phyloP scores from a whole-genome alignment of 805 yeast species.

The Candida silvicultrix region DNA sequence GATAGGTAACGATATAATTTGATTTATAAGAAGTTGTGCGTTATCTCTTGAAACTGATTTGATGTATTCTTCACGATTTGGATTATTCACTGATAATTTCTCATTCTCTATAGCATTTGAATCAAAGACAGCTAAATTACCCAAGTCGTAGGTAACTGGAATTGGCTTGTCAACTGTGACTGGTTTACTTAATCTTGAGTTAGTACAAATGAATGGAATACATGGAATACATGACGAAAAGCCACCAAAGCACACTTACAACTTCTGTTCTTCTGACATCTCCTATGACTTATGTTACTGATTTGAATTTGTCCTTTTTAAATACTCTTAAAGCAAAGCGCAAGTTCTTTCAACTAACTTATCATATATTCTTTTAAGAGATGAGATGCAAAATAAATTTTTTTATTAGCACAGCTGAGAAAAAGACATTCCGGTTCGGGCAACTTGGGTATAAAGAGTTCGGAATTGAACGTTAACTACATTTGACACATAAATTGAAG shows the following conservation, averaged over 20 bases:
- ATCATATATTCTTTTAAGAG: neutral
- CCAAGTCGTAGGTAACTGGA: constrained; percentile 85
- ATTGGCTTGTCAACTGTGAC: constrained; percentile 88
- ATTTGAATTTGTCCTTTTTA: neutral
- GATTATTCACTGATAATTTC: constrained; percentile 44
- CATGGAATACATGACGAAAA: too few species aligned
- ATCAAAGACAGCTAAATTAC: constrained; percentile 87
- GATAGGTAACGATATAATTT: constrained; percentile 82
- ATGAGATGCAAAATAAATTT: constrained; percentile 1
- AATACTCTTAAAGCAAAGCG: too few species aligned
- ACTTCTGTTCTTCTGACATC: neutral
- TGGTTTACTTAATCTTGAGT: constrained; percentile 39
- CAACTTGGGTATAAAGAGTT: neutral
- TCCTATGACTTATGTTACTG: neutral
- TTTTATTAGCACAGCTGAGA: neutral
- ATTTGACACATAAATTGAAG: neutral
- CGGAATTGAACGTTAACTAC: neutral
- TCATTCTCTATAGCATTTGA: constrained; percentile 73
- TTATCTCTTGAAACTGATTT: constrained; percentile 77
- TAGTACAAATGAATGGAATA: too few species aligned
- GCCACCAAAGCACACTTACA: too few species aligned
- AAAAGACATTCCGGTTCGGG: neutral
- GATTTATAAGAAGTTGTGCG: constrained; percentile 86
- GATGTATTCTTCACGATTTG: constrained; percentile 58
- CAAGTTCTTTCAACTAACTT: neutral